Conservation (phyloP, 208 protist species). For the Jaenimonas drosophilae region DNA sequence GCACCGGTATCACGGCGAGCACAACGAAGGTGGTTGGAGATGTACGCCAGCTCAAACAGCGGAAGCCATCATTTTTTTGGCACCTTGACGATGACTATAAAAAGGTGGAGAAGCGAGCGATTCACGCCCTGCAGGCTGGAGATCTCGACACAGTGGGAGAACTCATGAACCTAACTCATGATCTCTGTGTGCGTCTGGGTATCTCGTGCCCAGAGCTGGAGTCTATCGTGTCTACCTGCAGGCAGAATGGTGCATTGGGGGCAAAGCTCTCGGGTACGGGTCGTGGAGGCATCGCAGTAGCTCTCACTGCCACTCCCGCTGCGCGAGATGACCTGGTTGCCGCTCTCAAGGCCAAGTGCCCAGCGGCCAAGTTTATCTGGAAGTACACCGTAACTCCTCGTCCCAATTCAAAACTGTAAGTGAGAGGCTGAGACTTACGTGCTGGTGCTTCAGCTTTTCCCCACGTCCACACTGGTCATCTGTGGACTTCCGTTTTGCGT, state of each 20-base stretch:
- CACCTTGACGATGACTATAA: slow-evolving; percentile 30
- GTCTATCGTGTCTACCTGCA: slow-evolving; percentile 34
- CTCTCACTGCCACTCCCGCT: slow-evolving; percentile 18
- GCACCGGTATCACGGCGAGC: slow-evolving; percentile 76
- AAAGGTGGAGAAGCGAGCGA: slow-evolving; percentile 19
- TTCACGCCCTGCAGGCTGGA: slow-evolving; percentile 28
- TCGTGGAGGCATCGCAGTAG: slow-evolving; percentile 65
- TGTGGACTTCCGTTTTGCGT: no score
- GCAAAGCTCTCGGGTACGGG: slow-evolving; percentile 80
- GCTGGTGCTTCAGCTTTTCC: no score
- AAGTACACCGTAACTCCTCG: slow-evolving; percentile 49
- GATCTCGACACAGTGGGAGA: slow-evolving; percentile 23
- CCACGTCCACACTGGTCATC: no score
- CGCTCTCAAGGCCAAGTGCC: slow-evolving; percentile 22
- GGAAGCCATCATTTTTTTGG: slow-evolving; percentile 29
- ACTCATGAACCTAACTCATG: slow-evolving; percentile 63
- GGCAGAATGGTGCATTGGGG: slow-evolving; percentile 38
- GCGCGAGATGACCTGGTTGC: slow-evolving; percentile 32
- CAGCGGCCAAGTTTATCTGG: slow-evolving; percentile 61
- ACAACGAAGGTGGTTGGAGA: slow-evolving; percentile 59
- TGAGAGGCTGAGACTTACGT: no score
- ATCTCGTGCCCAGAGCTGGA: slow-evolving; percentile 67
- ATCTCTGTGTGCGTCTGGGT: slow-evolving; percentile 42
- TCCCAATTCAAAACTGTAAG: no score
- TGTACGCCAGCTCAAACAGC: slow-evolving; percentile 31